These are phyloP conservation scores for Silene coronaria DNA, from an alignment of 179 eudicot genomes.

Conservation along the genomic window DNA sequence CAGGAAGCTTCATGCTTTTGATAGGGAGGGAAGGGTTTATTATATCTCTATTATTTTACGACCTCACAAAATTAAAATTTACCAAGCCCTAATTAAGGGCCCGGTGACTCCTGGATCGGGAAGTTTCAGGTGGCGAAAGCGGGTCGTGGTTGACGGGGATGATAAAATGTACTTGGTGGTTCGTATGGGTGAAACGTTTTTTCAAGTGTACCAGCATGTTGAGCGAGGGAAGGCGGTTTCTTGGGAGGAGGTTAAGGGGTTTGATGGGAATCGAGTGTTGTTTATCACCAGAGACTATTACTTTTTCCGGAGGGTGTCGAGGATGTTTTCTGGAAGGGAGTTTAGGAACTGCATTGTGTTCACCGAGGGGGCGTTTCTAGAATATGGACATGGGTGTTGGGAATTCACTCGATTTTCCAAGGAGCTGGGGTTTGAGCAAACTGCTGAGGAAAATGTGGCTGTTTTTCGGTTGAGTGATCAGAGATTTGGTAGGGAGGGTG, in stretches of 20 bases:
- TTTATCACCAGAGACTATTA: not conserved
- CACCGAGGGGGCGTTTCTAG: not conserved
- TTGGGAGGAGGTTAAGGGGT: not conserved
- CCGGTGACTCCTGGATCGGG: not conserved
- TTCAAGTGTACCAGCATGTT: not conserved
- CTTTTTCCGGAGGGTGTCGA: not conserved
- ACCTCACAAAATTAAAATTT: not conserved
- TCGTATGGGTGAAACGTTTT: not conserved
- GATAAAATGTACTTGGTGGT: not conserved
- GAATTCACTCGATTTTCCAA: not conserved
- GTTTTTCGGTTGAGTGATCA: not conserved
- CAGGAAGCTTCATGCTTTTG: not conserved
- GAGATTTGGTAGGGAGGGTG: not conserved
- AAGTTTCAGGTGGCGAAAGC: not conserved
- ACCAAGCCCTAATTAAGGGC: not conserved
- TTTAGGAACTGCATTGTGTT: not conserved
- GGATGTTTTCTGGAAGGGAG: not conserved
- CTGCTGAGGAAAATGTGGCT: not conserved
- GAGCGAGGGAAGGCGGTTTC: not conserved
- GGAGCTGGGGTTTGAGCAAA: not conserved
- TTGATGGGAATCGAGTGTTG: not conserved
- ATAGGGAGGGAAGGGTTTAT: not conserved
- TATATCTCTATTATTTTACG: not conserved
- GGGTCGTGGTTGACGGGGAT: not conserved
- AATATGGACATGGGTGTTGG: conserved; percentile 4